Evolutionary conservation across 371 early-diverging fungal species (phyloP).

Genomic region (Encephalitozoon intestinalis): DNA sequence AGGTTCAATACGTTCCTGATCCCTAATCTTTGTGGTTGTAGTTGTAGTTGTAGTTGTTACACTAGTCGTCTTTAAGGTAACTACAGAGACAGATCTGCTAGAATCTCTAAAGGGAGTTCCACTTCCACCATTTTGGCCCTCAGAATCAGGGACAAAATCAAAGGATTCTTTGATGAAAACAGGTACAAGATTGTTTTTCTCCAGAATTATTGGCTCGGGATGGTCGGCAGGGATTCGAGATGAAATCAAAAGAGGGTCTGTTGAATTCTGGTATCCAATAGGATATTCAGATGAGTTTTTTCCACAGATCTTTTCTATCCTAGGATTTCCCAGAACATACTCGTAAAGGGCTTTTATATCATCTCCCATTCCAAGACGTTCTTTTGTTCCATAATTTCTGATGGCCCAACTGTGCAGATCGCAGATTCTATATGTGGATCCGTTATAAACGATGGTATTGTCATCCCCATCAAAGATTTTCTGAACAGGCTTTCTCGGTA

Average conservation of each 20-base stretch:
- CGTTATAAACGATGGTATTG: neutral
- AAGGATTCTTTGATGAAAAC: neutral
- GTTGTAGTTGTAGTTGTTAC: constrained; percentile 8
- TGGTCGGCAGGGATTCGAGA: neutral
- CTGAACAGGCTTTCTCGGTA: neutral
- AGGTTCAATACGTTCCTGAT: neutral
- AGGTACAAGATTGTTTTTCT: neutral
- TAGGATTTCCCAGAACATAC: neutral
- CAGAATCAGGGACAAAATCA: neutral
- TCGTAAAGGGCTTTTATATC: neutral
- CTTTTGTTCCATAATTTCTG: neutral
- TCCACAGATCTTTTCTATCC: neutral
- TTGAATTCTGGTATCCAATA: neutral
- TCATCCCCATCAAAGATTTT: neutral
- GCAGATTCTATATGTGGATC: neutral
- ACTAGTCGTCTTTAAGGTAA: neutral
- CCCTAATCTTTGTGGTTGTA: neutral
- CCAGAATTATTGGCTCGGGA: neutral
- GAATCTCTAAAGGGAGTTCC: neutral
- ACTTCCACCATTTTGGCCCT: neutral
- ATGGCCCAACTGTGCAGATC: neutral
- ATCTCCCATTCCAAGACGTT: neutral
- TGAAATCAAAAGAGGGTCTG: neutral
- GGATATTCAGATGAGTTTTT: neutral
- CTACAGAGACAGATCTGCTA: neutral